phyloP scores from a whole-genome alignment of 2,329 filamentous ascomycete species.

The Fusarium miscanthi region DNA sequence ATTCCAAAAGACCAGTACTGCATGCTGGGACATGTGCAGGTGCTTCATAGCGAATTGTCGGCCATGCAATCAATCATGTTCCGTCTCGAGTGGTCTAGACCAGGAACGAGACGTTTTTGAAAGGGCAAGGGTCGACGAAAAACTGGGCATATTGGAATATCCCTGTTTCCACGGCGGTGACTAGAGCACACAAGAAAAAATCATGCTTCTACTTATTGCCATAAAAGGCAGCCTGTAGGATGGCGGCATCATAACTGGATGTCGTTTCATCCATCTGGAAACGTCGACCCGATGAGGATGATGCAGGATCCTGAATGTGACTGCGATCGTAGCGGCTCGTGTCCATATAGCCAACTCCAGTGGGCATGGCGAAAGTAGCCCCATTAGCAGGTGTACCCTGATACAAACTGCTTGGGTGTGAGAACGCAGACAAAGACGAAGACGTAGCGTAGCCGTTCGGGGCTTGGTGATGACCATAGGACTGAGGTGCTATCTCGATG shows the following conservation, averaged over 20 bases:
- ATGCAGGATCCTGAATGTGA: constrained; percentile 29
- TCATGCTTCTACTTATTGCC: constrained; percentile 40
- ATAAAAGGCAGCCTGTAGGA: constrained; percentile 50
- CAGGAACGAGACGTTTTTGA: constrained; percentile 17
- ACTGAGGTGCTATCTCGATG: constrained; percentile 29
- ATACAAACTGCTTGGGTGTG: constrained; percentile 63
- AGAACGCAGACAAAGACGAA: constrained; percentile 54
- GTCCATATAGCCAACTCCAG: constrained; percentile 18
- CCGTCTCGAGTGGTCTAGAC: constrained; percentile 24
- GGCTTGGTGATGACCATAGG: constrained; percentile 34
- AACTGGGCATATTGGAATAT: not conserved
- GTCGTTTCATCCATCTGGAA: constrained; percentile 51
- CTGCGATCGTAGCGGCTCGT: constrained; percentile 31
- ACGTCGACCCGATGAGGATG: constrained; percentile 33
- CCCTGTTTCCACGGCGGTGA: not conserved
- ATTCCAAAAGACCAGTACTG: not conserved
- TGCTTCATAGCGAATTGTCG: not conserved
- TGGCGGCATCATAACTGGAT: constrained; percentile 51
- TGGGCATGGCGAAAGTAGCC: constrained; percentile 28
- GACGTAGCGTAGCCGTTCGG: constrained; percentile 35
- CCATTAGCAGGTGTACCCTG: constrained; percentile 57
- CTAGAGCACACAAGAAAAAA: not conserved
- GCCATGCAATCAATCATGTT: not conserved
- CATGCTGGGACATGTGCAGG: constrained; percentile 1
- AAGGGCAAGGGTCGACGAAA: not conserved